Base-by-base conservation (phyloP, 148 eudicot genomes). In the Nepenthes gracilis region DNA sequence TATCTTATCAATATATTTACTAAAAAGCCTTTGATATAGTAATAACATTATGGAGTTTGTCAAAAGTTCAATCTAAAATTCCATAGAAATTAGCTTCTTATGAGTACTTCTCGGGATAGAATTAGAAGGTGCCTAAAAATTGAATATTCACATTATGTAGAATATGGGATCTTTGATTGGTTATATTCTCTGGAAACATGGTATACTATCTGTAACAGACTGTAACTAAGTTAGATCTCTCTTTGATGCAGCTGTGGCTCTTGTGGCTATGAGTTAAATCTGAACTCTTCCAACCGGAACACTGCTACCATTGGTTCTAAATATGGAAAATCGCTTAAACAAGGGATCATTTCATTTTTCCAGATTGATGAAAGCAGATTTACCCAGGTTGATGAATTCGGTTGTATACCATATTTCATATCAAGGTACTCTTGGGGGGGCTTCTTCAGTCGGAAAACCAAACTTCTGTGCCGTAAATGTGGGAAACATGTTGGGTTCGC, bases 191-290 rank as follows among this genome's bases (percentile, higher is more conserved):
- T 23, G 23, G 23, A 23, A 23, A 23, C 23, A 23, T 23, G 23
- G 23, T 23, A 23, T 23, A 23, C 23, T 23, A 23, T 40, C 6
- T 40, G 45, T 40, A 4, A 4, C 8, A 3, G 45, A 40, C 8
- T 40, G 45, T 40, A 40, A 40, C 6, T 40, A 40, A 40, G 8
- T 8, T 40, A 8, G 45, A 40, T 40, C 45, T 8, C 81, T 33
- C 73, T 84, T 55, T 88, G 67, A 75, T 74, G 81, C 80, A 89
- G 97, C 64, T 89, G 97, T 70, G 94, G 97, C 52, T 67, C 78
- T 32, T 90, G 90, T 70, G 97, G 97, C 59, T 86, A 80, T 61
- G 84, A 86, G 59, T 66, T 86, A 13, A 85, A 89, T 73, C 76
- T 89, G 38, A 80, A 72, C 61, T 89, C 97, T 2, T 80, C 82